Base-by-base conservation (phyloP, 305 asterid genomes). In the Solanum hybrid region DNA sequence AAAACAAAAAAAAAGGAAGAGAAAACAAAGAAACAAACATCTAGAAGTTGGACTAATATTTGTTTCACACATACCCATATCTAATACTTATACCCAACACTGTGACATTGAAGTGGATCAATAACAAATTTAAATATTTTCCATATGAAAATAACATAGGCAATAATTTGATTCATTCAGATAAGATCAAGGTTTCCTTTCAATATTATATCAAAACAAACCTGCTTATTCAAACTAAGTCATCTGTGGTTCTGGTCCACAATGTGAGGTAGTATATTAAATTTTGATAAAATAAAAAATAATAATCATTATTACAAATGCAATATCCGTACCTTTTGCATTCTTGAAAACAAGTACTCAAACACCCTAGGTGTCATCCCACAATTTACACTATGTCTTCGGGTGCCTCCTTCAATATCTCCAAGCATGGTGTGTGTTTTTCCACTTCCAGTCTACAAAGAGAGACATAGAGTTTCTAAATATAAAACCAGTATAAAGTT, bases 361-460 rank as follows among this genome's bases (percentile, higher is more conserved):
- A 97, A 97, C 36, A 97, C 98, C 92, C 99, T 94, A 26, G 99
- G 99, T 14, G 97, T 97, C 97, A 97, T 96, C 90, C 99, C 99
- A 91, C 99, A 95, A 76, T 97, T 97, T 42, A 93, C 96, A 92
- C 99, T 97, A 86, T 96, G 99, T 92, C 98, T 95, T 91, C 98
- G 93, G 80, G 98, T 92, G 93, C 98, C 98, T 80, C 96, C 98
- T 93, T 97, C 99, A 82, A 97, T 96, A 90, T 97, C 99, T 92
- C 99, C 99, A 91, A 97, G 99, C 99, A 97, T 97, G 67, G 99
- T 97, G 92, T 97, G 98, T 86, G 99, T 97, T 92, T 97, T 97
- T 73, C 99, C 99, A 92, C 99, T 97, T 90, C 99, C 99, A 89
- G 99, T 97, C 99, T 97, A 91, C 81, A 84, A 13, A 67, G 79